phyloP scores from a whole-genome alignment of 2,329 filamentous ascomycete genomes.

The Coleophoma eucalyptorum region DNA sequence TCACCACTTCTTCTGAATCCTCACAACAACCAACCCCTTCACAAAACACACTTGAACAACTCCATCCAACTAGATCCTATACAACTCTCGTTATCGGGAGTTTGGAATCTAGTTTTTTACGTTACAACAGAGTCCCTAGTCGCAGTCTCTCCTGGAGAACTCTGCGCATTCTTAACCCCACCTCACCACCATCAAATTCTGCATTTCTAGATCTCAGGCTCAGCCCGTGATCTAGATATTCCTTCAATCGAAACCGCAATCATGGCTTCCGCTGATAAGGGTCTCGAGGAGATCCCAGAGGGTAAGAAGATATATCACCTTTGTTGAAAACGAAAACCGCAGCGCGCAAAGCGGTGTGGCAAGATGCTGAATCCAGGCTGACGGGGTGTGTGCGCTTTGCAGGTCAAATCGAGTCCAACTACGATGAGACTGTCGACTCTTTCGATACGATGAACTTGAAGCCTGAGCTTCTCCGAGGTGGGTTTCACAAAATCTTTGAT shows the following conservation, averaged over 20 bases:
- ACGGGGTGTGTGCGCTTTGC: slow-evolving; percentile 20
- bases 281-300: slow-evolving; percentile 97
- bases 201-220: slow-evolving; percentile 63
- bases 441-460: slow-evolving; percentile 99
- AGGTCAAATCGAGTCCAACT: slow-evolving; percentile 99
- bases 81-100: slow-evolving; percentile 38
- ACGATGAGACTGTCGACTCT: slow-evolving; percentile 98
- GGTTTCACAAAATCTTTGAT: slow-evolving; percentile 30
- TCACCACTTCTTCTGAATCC: slow-evolving; percentile 13
- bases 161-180: slow-evolving; percentile 24
- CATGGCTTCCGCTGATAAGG: slow-evolving; percentile 93
- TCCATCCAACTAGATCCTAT: slow-evolving; percentile 22
- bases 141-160: slow-evolving; percentile 27
- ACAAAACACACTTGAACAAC: slow-evolving; percentile 9
- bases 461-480: slow-evolving; percentile 92
- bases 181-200: slow-evolving; percentile 27
- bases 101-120: slow-evolving; percentile 43
- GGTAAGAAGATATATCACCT: slow-evolving; percentile 53
- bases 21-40: slow-evolving; percentile 12
- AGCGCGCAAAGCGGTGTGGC: slow-evolving; percentile 12
- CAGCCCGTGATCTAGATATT: slow-evolving; percentile 73
- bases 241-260: slow-evolving; percentile 63
- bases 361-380: slow-evolving; percentile 12
- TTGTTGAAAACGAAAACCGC: too few species aligned
- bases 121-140: slow-evolving; percentile 14